Evolutionary conservation across 106 monocot species (phyloP), one percentile per base, ranked within the genome.

Genomic region (Hemerocallis citrina): DNA sequence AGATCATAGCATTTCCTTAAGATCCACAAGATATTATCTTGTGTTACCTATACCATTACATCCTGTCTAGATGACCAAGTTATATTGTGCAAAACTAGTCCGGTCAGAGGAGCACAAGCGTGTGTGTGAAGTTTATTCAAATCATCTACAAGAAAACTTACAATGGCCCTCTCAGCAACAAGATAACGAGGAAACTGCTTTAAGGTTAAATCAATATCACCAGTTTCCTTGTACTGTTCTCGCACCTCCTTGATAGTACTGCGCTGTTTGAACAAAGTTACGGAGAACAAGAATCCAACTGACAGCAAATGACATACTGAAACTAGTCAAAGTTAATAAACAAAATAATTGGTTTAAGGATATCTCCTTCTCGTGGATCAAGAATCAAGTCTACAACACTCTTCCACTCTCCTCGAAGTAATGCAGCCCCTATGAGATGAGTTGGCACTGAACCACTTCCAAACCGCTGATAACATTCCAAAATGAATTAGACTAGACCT

Each of bases 361-460:
- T 98, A 98, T 98, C 98, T 72, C 92, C 92, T 67, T 88, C 88
- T 41, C 88, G 92, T 58, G 98, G 92, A 77, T 92, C 84, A 75
- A 98, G 98, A 79, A 98, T 92, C 67, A 98, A 72, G 6, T 64
- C 65, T 12, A 78, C 81, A 60, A 85, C 82, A 81, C 25, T 46
- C 64, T 82, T 80, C 98, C 98, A 98, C 57, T 98, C 88, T 70
- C 98, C 98, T 46, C 85, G 67, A 63, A 98, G 92, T 52, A 98
- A 84, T 65, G 88, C 77, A 29, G 88, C 84, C 5, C 98, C 98
- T 71, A 98, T 63, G 30, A 77, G 75, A 72, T 98, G 98, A 56
- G 98, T 98, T 64, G 98, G 98, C 57, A 98, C 72, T 25, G 92
- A 91, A 63, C 98, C 98, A 76, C 92, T 92, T 81, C 98, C 98